Evolutionary conservation across 768 basidiomycete genomes (phyloP).

Genomic region (Candolleomyces aberdarensis): DNA sequence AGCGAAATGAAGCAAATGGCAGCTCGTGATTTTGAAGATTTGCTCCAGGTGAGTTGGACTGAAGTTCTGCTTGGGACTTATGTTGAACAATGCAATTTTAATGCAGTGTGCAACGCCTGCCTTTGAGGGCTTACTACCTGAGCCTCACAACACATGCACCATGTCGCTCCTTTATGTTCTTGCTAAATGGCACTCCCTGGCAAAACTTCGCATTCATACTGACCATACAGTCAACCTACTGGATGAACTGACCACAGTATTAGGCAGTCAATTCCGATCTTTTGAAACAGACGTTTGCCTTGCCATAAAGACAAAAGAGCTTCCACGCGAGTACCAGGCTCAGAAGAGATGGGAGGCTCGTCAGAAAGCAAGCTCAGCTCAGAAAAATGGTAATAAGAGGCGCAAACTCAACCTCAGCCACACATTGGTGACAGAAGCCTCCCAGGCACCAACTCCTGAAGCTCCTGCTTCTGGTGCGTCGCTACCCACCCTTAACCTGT

Average conservation of each 20-base stretch:
- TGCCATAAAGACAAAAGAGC: background rate
- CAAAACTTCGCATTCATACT: conserved; percentile 14
- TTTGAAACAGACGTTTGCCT: background rate
- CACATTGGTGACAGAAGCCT: too few relatives aligned
- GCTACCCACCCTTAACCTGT: background rate
- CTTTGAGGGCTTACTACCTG: conserved; percentile 28
- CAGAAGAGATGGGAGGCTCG: background rate
- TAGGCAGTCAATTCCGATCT: background rate
- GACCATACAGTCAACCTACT: conserved; percentile 1
- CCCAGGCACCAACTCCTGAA: too few relatives aligned
- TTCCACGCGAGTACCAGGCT: background rate
- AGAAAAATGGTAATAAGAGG: background rate
- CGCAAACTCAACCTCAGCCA: background rate
- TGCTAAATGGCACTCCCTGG: conserved; percentile 10
- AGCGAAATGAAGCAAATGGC: conserved; percentile 29
- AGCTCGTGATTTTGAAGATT: conserved; percentile 35
- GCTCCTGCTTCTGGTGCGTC: background rate
- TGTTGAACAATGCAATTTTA: too few relatives aligned
- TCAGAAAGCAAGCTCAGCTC: background rate
- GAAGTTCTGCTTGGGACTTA: too few relatives aligned
- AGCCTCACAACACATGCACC: conserved; percentile 12
- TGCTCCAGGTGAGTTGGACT: conserved; percentile 33
- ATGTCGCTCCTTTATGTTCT: conserved; percentile 9
- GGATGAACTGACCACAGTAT: background rate
- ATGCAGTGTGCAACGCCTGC: conserved; percentile 30